A percentile compares a stretch with the other conserved stretches of the same genome.
Conservation (phyloP, 2,329 filamentous ascomycete genomes). For the Colletotrichum zoysiae region DNA sequence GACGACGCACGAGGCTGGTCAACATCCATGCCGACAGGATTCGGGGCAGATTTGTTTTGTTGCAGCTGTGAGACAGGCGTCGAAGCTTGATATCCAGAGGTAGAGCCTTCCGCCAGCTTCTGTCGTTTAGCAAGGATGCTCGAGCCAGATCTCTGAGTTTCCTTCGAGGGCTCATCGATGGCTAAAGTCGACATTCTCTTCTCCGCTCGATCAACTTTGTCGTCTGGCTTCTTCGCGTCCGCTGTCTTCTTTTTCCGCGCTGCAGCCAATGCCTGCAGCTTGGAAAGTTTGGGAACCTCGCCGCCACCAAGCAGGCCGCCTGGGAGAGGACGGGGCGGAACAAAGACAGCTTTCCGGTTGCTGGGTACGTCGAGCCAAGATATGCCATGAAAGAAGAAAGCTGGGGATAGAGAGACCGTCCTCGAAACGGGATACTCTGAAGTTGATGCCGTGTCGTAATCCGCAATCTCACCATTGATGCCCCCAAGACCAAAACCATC, state of each 20-base stretch:
- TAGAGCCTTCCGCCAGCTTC: constrained; percentile 43
- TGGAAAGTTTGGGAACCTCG: constrained; percentile 80
- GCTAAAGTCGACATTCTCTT: constrained; percentile 47
- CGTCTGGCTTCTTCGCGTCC: constrained; percentile 61
- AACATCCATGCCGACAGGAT: constrained; percentile 31
- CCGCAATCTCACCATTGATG: constrained; percentile 9
- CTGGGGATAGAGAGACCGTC: constrained; percentile 49
- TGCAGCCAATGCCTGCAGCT: constrained; percentile 89
- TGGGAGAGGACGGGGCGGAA: constrained; percentile 64
- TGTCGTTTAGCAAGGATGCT: constrained; percentile 44
- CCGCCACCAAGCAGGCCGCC: constrained; percentile 85
- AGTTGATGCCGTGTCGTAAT: constrained; percentile 8
- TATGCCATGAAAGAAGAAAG: constrained; percentile 82
- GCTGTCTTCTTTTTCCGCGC: constrained; percentile 86
- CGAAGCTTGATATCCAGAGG: constrained; percentile 11
- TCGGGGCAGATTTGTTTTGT: neutral
- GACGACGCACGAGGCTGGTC: constrained; percentile 1
- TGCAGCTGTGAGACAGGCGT: neutral
- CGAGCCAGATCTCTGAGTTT: constrained; percentile 39
- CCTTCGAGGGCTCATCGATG: constrained; percentile 43
- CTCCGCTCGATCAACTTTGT: constrained; percentile 47
- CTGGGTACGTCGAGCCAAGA: constrained; percentile 84
- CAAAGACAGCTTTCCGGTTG: constrained; percentile 74
- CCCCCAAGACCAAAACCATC: constrained; percentile 37
- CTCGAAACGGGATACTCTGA: constrained; percentile 42